Conservation (phyloP, 139 green algal genomes). For the Haematococcus lacustris region DNA sequence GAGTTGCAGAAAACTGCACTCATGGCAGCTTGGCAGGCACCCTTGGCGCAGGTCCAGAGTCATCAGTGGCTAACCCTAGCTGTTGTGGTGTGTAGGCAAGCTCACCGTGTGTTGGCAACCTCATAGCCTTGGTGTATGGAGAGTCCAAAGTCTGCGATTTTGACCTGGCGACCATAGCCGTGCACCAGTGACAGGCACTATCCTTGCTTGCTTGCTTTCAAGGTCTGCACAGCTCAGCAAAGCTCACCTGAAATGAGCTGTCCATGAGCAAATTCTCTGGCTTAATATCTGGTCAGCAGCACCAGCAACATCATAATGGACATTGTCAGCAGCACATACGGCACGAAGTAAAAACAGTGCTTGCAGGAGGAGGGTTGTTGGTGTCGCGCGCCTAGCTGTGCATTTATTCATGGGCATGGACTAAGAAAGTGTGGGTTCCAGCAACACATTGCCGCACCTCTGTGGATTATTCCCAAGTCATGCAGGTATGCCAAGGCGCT, state of each 20-base stretch:
- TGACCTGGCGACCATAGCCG: constrained; percentile 28
- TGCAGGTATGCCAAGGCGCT: constrained; percentile 34
- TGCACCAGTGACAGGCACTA: background rate
- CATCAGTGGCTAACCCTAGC: too few species aligned
- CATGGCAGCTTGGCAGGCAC: too few species aligned
- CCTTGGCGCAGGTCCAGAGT: too few species aligned
- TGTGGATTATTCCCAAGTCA: constrained; percentile 64
- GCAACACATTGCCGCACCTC: too few species aligned
- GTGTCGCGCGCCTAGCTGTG: too few species aligned
- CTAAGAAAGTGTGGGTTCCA: too few species aligned
- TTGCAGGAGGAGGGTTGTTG: too few species aligned
- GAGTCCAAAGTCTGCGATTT: constrained; percentile 48
- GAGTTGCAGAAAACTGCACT: too few species aligned
- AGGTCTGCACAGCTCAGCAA: background rate
- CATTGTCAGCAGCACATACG: too few species aligned
- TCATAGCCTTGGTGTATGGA: constrained; percentile 36
- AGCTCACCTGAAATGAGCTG: constrained; percentile 36
- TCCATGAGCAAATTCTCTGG: constrained; percentile 83
- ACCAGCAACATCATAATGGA: too few species aligned
- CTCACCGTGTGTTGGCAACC: constrained; percentile 25
- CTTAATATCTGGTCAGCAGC: constrained; percentile 93
- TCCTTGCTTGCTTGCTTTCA: background rate
- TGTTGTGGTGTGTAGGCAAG: background rate
- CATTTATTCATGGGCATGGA: too few species aligned
- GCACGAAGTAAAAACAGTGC: too few species aligned